Evolutionary conservation across 2,329 filamentous ascomycete genomes (phyloP), one percentile per base, ranked within the genome.

Genomic region (Beauveria australis): DNA sequence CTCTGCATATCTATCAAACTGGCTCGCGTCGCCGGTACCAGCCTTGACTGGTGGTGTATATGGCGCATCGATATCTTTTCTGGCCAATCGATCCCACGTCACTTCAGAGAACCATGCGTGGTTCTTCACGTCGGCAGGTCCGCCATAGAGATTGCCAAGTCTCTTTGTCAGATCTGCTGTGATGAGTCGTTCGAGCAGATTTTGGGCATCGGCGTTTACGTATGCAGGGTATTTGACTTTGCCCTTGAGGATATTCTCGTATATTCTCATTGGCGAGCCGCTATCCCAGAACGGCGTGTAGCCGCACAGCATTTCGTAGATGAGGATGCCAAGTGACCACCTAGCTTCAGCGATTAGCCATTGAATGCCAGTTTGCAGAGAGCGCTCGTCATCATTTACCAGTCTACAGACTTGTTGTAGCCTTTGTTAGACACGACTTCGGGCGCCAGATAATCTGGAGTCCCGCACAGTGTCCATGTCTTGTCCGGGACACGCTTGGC

Each of bases 211-310:
- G 1, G 89, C 87, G 72, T 97, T 91, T 69, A 99, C 90, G 73
- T 97, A 99, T 6, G 90, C 88, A 59, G 94, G 94, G 73, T 97
- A 99, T 77, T 97, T 97, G 75, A 99, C 90, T 68, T 89, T 88
- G 63, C 93, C 94, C 71, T 92, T 92, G 65, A 99, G 84, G 70
- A 99, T 99, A 74, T 99, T 99, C 79, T 99, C 94, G 78, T 99
- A 99, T 70, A 99, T 99, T 77, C 96, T 97, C 85, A 99, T 96
- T 3, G 94, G 93, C 49, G 91, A 96, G 60, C 93, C 94, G 68
- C 90, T 91, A 74, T 99, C 94, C 93, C 94, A 99, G 79, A 99
- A 99, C 5, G 94, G 94, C 5, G 94, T 99, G 76, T 97, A 99
- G 30, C 94, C 94, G 72, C 94, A 97, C 43, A 99, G 84, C 94